Base-by-base conservation (phyloP, 768 basidiomycete genomes). In the Rhodosporidiobolus sp. region DNA sequence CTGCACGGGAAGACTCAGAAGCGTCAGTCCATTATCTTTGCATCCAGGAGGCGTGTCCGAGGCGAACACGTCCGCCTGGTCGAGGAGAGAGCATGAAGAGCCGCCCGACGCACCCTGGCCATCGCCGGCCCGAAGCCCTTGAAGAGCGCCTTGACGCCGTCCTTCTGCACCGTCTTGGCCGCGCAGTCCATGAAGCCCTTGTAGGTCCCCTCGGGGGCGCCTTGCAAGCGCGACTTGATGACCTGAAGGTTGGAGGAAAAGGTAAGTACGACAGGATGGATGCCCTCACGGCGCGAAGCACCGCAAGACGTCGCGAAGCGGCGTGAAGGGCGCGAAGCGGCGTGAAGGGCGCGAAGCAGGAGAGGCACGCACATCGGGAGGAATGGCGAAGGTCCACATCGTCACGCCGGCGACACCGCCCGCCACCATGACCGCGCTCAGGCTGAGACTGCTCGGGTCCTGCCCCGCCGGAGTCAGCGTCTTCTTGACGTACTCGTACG, bases 111-210 rank as follows among this genome's bases (percentile, higher is more conserved):
- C 57, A 67, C 66, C 50, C 74, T 83, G 70, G 89, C 88, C 95
- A 98, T 97, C 26, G 96, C 96, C 24, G 95, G 96, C 57, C 92
- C 94, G 80, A 99, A 92, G 17, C 96, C 96, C 82, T 90, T 98
- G 92, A 94, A 99, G 17, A 99, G 83, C 2, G 95, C 94, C 19
- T 76, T 79, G 38, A 82, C 82, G 54, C 96, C 96, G 81, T 96
- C 94, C 62, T 84, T 86, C 11, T 91, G 90, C 76, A 98, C 90
- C 16, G 93, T 91, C 83, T 98, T 96, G 65, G 89, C 85, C 49
- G 89, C 86, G 78, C 96, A 99, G 81, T 99, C 96, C 66, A 96
- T 77, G 78, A 98, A 85, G 26, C 96, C 95, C 55, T 88, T 88
- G 82, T 99, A 99, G n/a, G 93, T 96, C 24, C 96, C 96, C 9